These are phyloP conservation scores for Biscogniauxia marginata DNA, from an alignment of 2,329 filamentous ascomycete genomes.

Conservation along the genomic window DNA sequence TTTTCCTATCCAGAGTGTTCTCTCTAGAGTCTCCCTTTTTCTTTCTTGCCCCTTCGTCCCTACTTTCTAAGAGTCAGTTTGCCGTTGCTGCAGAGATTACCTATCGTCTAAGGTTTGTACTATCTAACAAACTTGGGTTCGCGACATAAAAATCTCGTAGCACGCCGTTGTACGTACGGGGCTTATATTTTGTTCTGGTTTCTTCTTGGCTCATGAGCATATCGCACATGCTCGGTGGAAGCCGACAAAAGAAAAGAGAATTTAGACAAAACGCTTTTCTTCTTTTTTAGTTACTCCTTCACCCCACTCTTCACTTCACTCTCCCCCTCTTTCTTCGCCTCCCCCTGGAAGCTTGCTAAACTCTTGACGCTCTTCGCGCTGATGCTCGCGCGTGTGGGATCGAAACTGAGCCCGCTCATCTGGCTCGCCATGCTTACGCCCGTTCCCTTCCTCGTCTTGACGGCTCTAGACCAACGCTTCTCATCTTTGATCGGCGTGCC, in stretches of 20 bases:
- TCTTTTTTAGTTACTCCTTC: not conserved
- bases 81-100: no score
- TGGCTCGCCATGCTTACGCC: conserved; percentile 50
- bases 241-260: not conserved
- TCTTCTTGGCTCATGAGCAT: no score
- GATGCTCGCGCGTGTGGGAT: conserved; percentile 16
- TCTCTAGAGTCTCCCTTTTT: no score
- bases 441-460: conserved; percentile 51
- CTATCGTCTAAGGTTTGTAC: no score
- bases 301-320: not conserved
- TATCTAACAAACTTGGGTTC: no score
- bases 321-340: not conserved
- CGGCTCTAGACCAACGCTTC: conserved; percentile 47
- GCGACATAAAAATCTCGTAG: no score
- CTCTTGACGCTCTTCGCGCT: not conserved
- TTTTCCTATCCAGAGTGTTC: no score
- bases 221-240: no score
- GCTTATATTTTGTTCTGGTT: no score
- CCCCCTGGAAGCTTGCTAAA: not conserved
- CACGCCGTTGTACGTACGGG: no score
- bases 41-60: no score
- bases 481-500: conserved; percentile 36
- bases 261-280: not conserved
- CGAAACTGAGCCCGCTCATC: conserved; percentile 45
- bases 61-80: no score